phyloP scores from a whole-genome alignment of 306 rosid genomes.

The Cucurbita argyrosperma region DNA sequence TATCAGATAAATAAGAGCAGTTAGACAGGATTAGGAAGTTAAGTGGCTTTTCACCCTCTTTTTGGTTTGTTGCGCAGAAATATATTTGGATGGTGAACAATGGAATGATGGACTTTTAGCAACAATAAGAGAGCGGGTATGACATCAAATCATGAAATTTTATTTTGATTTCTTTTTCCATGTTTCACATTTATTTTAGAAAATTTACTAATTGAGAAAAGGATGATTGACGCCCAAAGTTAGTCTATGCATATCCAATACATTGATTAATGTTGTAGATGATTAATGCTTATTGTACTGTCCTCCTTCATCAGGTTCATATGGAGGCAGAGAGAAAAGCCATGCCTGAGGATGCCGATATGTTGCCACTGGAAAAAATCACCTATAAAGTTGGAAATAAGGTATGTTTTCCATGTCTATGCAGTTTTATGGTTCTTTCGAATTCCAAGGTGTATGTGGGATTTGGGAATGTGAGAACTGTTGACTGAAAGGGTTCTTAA shows the following conservation, averaged over 20 bases:
- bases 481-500: neutral
- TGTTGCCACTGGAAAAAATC: constrained; percentile 41
- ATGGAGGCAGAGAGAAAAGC: constrained; percentile 88
- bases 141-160: constrained; percentile 9
- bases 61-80: constrained; percentile 26
- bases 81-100: constrained; percentile 51
- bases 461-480: neutral
- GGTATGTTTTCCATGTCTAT: constrained; percentile 28
- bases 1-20: neutral
- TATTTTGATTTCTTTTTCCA: neutral
- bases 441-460: neutral
- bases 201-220: neutral
- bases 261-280: constrained; percentile 6
- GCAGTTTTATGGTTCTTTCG: neutral
- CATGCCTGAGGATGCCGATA: constrained; percentile 42
- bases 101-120: constrained; percentile 95
- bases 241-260: constrained; percentile 7
- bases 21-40: neutral
- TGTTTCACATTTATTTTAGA: neutral
- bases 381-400: constrained; percentile 79
- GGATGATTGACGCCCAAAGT: neutral
- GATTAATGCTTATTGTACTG: constrained; percentile 5
- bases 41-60: neutral
- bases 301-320: constrained; percentile 51
- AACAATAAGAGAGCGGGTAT: constrained; percentile 84